Percentiles rank a stretch among this genome's conserved stretches.
Conservation (phyloP, 1,139 yeast species). For the Pichia sp. region DNA sequence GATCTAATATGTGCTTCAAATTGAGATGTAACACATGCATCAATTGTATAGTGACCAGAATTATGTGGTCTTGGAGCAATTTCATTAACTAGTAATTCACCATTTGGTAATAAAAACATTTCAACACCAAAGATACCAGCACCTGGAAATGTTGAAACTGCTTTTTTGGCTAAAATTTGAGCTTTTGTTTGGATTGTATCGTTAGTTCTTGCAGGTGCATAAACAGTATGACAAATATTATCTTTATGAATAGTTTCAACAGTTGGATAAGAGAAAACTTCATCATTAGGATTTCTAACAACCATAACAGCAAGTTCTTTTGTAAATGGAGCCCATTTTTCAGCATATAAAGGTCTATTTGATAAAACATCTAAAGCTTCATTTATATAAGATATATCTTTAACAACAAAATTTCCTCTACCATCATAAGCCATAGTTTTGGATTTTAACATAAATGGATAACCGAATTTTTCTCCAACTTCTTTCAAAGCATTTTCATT, state of each 20-base stretch:
- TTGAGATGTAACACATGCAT: slow-evolving; percentile 95
- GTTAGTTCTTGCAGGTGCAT: slow-evolving; percentile 88
- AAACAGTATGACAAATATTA: slow-evolving; percentile 91
- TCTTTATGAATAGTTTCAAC: slow-evolving; percentile 90
- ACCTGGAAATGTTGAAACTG: slow-evolving; percentile 82
- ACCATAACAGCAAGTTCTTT: slow-evolving; percentile 98
- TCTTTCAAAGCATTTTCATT: slow-evolving; percentile 43
- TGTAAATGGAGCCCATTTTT: slow-evolving; percentile 92
- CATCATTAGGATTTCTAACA: slow-evolving; percentile 74
- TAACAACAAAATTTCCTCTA: slow-evolving; percentile 90
- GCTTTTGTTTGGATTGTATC: slow-evolving; percentile 73
- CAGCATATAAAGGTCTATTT: slow-evolving; percentile 83
- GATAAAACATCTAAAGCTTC: slow-evolving; percentile 62
- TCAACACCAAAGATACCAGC: slow-evolving; percentile 98
- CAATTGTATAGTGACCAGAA: slow-evolving; percentile 96
- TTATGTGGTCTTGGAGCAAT: slow-evolving; percentile 99
- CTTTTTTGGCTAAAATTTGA: slow-evolving; percentile 72
- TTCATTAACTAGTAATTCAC: slow-evolving; percentile 78
- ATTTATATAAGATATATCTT: slow-evolving; percentile 39
- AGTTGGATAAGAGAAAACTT: slow-evolving; percentile 83
- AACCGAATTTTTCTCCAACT: slow-evolving; percentile 66
- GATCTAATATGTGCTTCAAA: slow-evolving; percentile 96
- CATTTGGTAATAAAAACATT: slow-evolving; percentile 76
- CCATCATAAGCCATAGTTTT: slow-evolving; percentile 96
- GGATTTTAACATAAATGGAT: slow-evolving; percentile 85